Percentiles rank a stretch among this genome's conserved stretches.
Evolutionary conservation across 192 early-diverging fungal genomes (phyloP).

Genomic region (Rhizophagus prolifer): DNA sequence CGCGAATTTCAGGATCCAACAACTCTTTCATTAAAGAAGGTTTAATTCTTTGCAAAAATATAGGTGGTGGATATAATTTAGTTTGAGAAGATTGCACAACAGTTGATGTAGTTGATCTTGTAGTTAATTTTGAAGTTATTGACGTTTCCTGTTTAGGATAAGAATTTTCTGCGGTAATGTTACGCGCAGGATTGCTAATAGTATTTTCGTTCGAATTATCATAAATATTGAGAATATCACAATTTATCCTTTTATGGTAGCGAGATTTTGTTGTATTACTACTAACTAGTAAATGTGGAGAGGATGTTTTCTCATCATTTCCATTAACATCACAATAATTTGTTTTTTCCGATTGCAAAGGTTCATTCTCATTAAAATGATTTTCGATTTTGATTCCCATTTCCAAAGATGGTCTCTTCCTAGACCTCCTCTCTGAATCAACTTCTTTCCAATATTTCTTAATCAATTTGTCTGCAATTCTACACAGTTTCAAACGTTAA

Average conservation of each 20-base stretch:
- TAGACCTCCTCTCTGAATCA: background rate
- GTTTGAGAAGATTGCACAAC: background rate
- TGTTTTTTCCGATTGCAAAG: too few relatives aligned
- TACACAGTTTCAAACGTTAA: background rate
- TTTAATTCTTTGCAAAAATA: background rate
- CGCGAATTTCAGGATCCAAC: background rate
- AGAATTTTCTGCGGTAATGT: background rate
- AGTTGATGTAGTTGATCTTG: too few relatives aligned
- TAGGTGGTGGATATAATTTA: background rate
- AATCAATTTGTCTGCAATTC: background rate
- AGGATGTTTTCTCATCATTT: background rate
- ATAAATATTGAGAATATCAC: background rate
- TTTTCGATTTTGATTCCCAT: background rate
- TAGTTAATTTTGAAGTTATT: background rate
- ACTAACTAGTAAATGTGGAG: background rate
- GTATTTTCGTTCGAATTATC: background rate
- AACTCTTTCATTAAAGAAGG: background rate
- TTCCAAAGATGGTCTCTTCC: background rate
- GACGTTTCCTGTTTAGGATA: background rate
- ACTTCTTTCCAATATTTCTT: background rate
- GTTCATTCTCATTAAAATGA: too few relatives aligned
- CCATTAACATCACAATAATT: background rate
- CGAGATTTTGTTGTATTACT: background rate
- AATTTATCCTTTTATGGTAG: background rate
- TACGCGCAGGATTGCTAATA: background rate